Evolutionary conservation across 345 rosid genomes (phyloP), one percentile per base, ranked within the genome.

Genomic region (Populus euphratica): DNA sequence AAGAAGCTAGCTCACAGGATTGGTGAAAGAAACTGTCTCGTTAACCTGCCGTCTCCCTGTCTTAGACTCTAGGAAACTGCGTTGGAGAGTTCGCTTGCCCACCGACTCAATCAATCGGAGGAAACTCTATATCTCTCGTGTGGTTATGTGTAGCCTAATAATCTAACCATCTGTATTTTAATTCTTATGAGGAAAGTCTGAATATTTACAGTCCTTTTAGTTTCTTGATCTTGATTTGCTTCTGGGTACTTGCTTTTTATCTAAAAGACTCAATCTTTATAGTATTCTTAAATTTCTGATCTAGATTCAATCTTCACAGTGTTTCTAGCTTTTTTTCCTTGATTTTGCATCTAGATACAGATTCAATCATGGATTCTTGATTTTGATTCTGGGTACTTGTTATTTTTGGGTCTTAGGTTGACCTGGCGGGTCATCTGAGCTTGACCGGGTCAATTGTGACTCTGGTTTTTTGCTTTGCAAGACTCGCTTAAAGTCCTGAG

Each of bases 111-210:
- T 33, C 36, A 33, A 33, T 33, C 36, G 36, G 5, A 33, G 36
- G 36, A 33, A 33, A 33, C 62, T 69, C 50, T 64, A 49, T 38
- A 49, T 59, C 74, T 72, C 54, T 35, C 27, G 8, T 67, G 69
- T 39, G 72, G 77, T 67, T 77, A 77, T 73, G 77, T 18, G 41
- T 21, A 52, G 20, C 59, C 65, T 13, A 59, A 54, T 61, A 14
- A 17, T 35, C 10, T 23, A 20, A 35, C 44, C 6, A 21, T 66
- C 31, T 17, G 23, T 73, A 31, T 41, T 8, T 61, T 39, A n/a
- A n/a, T 20, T 31, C 39, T 18, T 68, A 20, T 18, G 12, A 2
- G 18, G 13, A 4, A 73, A 73, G 2, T 27, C 52, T 67, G 2
- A 21, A 21, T 76, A 23, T n/a, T 21, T 33, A 3, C 6, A 17